These are phyloP conservation scores for Somion occarium DNA, from an alignment of 1,284 basidiomycete genomes.

Conservation along the genomic window DNA sequence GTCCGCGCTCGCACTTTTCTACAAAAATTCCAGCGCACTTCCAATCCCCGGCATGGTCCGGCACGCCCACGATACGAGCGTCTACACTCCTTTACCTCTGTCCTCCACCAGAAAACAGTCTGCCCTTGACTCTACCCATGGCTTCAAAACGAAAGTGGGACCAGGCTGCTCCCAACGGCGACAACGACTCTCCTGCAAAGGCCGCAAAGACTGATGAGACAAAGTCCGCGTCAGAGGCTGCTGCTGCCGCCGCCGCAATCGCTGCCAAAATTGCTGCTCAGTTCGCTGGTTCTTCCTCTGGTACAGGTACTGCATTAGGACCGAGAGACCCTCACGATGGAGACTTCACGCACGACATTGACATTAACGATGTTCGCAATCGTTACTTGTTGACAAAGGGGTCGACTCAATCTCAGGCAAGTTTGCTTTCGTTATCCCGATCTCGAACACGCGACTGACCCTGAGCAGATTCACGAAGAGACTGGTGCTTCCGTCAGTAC, in stretches of 20 bases:
- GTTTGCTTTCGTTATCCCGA: slow-evolving; percentile 8
- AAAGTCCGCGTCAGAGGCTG: slow-evolving; percentile 68
- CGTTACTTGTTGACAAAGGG: slow-evolving; percentile 94
- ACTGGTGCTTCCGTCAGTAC: slow-evolving; percentile 89
- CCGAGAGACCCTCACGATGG: slow-evolving; percentile 71
- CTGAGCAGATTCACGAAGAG: slow-evolving; percentile 76
- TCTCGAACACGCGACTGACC: background rate
- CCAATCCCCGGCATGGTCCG: too few relatives aligned
- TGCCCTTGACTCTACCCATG: slow-evolving; percentile 28
- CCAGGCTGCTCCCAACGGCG: slow-evolving; percentile 46
- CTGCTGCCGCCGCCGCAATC: slow-evolving; percentile 80
- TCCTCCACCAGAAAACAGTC: background rate
- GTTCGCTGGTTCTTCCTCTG: slow-evolving; percentile 49
- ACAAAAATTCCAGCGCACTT: too few relatives aligned
- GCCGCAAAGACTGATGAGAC: slow-evolving; percentile 50
- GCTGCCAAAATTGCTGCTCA: slow-evolving; percentile 91
- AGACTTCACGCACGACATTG: slow-evolving; percentile 87
- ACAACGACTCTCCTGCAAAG: slow-evolving; percentile 38
- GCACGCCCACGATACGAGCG: background rate
- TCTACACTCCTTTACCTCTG: background rate
- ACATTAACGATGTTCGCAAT: slow-evolving; percentile 97
- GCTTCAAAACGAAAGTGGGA: slow-evolving; percentile 74
- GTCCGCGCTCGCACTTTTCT: background rate
- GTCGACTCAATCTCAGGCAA: slow-evolving; percentile 85
- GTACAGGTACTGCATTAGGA: slow-evolving; percentile 34